Percentiles rank a stretch among this genome's conserved stretches.
Conservation (phyloP, 2,329 filamentous ascomycete genomes). For the Pseudogymnoascus destructans region DNA sequence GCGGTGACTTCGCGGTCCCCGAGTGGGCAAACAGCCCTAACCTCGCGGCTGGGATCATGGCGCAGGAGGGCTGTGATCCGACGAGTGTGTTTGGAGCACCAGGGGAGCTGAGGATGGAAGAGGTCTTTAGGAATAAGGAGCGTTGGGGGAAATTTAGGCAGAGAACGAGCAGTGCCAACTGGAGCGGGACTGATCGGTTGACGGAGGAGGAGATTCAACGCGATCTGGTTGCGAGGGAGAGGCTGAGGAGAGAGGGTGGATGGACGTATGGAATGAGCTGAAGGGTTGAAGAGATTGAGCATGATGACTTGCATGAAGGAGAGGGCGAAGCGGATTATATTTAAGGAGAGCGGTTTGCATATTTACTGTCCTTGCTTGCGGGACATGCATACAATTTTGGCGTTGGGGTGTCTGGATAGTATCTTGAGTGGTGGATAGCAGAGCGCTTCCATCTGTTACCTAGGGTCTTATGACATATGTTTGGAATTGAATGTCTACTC, state of each 20-base stretch:
- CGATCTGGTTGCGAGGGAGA: slow-evolving; percentile 67
- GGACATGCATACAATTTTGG: slow-evolving; percentile 5
- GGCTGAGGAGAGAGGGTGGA: slow-evolving; percentile 67
- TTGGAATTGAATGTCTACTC: not conserved
- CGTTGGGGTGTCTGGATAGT: slow-evolving; percentile 4
- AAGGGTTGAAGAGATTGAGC: not conserved
- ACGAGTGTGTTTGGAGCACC: slow-evolving; percentile 81
- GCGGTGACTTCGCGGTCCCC: slow-evolving; percentile 48
- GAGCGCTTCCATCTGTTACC: slow-evolving; percentile 1
- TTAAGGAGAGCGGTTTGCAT: slow-evolving; percentile 4
- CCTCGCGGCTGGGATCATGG: slow-evolving; percentile 58
- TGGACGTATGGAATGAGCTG: slow-evolving; percentile 51
- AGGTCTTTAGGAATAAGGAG: slow-evolving; percentile 88
- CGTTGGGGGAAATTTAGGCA: slow-evolving; percentile 77
- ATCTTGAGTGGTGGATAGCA: slow-evolving; percentile 4
- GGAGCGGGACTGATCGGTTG: slow-evolving; percentile 68
- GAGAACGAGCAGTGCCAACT: slow-evolving; percentile 88
- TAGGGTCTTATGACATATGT: slow-evolving; percentile 7
- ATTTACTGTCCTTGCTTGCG: not conserved
- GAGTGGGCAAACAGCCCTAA: slow-evolving; percentile 84
- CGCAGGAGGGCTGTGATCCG: slow-evolving; percentile 77
- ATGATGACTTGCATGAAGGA: not conserved
- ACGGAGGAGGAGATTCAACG: slow-evolving; percentile 78
- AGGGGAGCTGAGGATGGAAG: slow-evolving; percentile 82
- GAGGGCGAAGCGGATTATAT: slow-evolving; percentile 3